Conservation (phyloP, 805 yeast species). For the Ogataea trehaloabstinens region DNA sequence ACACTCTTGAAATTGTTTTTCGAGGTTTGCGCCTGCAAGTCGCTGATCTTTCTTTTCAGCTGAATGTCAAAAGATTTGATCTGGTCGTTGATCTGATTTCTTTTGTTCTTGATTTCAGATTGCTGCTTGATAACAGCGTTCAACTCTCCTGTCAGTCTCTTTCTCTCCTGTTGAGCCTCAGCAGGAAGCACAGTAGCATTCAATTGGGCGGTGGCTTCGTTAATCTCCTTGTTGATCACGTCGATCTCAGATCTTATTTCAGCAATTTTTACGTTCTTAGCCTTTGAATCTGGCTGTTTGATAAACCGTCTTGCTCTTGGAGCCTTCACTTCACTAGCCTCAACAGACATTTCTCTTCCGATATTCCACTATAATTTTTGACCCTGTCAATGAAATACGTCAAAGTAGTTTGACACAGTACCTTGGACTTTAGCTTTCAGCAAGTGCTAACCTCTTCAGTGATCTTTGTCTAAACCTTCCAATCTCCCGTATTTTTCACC, state of each 20-base stretch:
- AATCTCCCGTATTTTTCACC: too few species aligned
- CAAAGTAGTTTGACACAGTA: not conserved
- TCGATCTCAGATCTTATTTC: constrained; percentile 59
- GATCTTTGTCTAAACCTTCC: too few species aligned
- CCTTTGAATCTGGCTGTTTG: constrained; percentile 72
- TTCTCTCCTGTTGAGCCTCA: constrained; percentile 50
- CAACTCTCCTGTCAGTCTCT: constrained; percentile 43
- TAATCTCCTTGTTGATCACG: constrained; percentile 54
- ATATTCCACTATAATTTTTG: too few species aligned
- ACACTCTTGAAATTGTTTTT: constrained; percentile 66
- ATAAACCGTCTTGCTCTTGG: constrained; percentile 47
- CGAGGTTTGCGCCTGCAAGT: constrained; percentile 68
- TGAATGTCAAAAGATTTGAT: constrained; percentile 66
- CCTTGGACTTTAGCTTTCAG: too few species aligned
- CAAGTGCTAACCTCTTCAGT: too few species aligned
- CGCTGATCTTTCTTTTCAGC: constrained; percentile 72
- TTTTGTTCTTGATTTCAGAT: constrained; percentile 32
- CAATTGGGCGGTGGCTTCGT: constrained; percentile 52
- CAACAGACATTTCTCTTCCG: constrained; percentile 16
- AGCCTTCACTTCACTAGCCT: constrained; percentile 19
- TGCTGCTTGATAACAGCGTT: constrained; percentile 43
- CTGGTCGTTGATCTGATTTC: constrained; percentile 49
- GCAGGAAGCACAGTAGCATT: constrained; percentile 51
- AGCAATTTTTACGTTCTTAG: constrained; percentile 56
- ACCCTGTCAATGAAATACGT: too few species aligned